Percentiles rank a stretch among this genome's conserved stretches.
Evolutionary conservation across 1,139 yeast genomes (phyloP).

Genomic region (Nakaseomyces uthaithaninus): DNA sequence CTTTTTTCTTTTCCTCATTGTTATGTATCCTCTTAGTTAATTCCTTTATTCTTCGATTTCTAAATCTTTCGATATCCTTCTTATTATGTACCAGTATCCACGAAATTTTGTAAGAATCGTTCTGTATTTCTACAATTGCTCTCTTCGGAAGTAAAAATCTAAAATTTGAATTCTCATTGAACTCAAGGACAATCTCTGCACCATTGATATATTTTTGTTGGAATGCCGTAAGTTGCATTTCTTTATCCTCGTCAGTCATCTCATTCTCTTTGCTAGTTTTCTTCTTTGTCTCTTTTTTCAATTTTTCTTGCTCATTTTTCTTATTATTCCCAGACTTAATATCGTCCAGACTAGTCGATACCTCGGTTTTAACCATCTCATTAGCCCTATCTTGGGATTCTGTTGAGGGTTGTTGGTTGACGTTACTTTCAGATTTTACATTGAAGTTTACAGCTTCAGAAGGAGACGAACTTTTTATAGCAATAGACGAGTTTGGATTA

Average conservation of each 20-base stretch:
- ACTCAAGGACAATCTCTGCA: constrained; percentile 79
- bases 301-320: neutral
- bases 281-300: constrained; percentile 14
- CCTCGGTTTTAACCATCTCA: too few species aligned
- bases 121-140: constrained; percentile 53
- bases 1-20: constrained; percentile 14
- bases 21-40: constrained; percentile 14
- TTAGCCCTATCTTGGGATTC: too few species aligned
- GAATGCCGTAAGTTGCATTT: constrained; percentile 50
- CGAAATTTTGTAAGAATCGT: constrained; percentile 24
- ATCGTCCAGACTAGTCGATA: too few species aligned
- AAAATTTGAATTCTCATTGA: constrained; percentile 66
- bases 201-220: constrained; percentile 61
- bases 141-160: constrained; percentile 70
- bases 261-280: constrained; percentile 15
- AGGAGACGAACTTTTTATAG: too few species aligned
- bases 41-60: constrained; percentile 21
- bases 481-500: too few species aligned
- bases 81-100: constrained; percentile 30
- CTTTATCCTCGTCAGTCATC: constrained; percentile 35
- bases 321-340: neutral
- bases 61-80: constrained; percentile 22
- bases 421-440: too few species aligned
- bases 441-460: too few species aligned
- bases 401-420: too few species aligned